These are phyloP conservation scores for Lachnellula suecica DNA, from an alignment of 2,329 filamentous ascomycete species.

Conservation along the genomic window DNA sequence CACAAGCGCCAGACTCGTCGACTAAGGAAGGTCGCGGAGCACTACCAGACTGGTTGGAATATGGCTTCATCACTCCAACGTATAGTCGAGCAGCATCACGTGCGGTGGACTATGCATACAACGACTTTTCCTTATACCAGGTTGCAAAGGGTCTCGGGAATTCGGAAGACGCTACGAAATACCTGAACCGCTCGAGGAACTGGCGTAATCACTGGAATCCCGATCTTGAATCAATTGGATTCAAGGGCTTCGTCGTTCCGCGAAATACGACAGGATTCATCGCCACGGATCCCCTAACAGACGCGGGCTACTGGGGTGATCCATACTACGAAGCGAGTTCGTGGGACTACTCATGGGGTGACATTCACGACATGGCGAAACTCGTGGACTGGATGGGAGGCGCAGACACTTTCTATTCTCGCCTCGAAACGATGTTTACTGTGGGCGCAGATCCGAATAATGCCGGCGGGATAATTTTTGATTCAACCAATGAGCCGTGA, in stretches of 20 bases:
- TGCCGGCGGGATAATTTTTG: slow-evolving; percentile 57
- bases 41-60: slow-evolving; percentile 64
- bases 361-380: slow-evolving; percentile 51
- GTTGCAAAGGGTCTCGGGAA: slow-evolving; percentile 54
- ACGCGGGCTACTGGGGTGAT: slow-evolving; percentile 53
- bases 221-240: slow-evolving; percentile 54
- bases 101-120: slow-evolving; percentile 66
- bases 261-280: slow-evolving; percentile 48
- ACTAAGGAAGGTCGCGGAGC: slow-evolving; percentile 69
- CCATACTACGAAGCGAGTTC: slow-evolving; percentile 49
- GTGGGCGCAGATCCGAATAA: slow-evolving; percentile 42
- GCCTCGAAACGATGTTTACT: slow-evolving; percentile 51
- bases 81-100: slow-evolving; percentile 62
- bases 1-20: slow-evolving; percentile 51
- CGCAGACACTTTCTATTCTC: slow-evolving; percentile 43
- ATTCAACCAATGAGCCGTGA: slow-evolving; percentile 41
- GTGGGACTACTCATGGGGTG: slow-evolving; percentile 53
- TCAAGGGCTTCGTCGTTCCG: slow-evolving; percentile 66
- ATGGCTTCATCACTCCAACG: slow-evolving; percentile 64
- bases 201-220: slow-evolving; percentile 74
- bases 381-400: slow-evolving; percentile 49
- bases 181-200: slow-evolving; percentile 62
- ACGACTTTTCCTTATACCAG: slow-evolving; percentile 67
- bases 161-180: slow-evolving; percentile 51
- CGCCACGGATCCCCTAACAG: slow-evolving; percentile 43